Percentiles rank a stretch among this genome's conserved stretches.
These are phyloP conservation scores for Boletus barrowsii DNA, from an alignment of 768 basidiomycete species.

Conservation along the genomic window DNA sequence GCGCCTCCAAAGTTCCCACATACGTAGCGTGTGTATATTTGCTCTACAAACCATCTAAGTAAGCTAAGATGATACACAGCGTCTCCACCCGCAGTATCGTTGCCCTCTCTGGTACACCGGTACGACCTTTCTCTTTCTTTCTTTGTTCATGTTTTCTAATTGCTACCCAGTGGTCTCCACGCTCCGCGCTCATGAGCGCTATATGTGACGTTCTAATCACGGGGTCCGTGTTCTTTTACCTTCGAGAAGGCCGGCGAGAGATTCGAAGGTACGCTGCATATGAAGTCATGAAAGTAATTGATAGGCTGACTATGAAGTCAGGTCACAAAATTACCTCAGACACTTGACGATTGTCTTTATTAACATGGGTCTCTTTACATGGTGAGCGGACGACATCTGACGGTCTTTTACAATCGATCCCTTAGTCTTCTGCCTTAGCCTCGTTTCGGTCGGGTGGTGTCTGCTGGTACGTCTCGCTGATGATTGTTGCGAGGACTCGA, in stretches of 20 bases:
- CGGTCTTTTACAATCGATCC: background rate
- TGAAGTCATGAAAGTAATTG: no score
- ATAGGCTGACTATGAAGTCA: background rate
- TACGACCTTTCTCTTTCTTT: background rate
- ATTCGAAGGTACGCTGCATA: slow-evolving; percentile 1
- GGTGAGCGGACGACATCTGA: background rate
- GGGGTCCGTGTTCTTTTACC: slow-evolving; percentile 20
- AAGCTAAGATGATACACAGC: background rate
- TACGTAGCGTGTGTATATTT: background rate
- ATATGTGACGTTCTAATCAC: slow-evolving; percentile 17
- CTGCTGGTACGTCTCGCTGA: background rate
- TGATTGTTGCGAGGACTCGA: background rate
- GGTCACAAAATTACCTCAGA: slow-evolving; percentile 7
- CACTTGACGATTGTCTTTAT: slow-evolving; percentile 14
- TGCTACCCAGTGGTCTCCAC: slow-evolving; percentile 10
- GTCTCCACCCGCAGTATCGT: background rate
- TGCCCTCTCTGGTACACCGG: background rate
- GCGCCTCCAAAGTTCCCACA: background rate
- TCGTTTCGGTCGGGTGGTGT: slow-evolving; percentile 8
- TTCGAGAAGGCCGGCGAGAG: slow-evolving; percentile 13
- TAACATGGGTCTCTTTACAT: slow-evolving; percentile 16
- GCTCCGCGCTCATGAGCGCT: slow-evolving; percentile 27
- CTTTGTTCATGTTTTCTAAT: background rate
- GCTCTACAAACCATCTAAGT: no score
- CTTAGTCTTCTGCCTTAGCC: background rate